Conservation (phyloP, 73 alveolate species). For the Paramecium octaurelia region DNA sequence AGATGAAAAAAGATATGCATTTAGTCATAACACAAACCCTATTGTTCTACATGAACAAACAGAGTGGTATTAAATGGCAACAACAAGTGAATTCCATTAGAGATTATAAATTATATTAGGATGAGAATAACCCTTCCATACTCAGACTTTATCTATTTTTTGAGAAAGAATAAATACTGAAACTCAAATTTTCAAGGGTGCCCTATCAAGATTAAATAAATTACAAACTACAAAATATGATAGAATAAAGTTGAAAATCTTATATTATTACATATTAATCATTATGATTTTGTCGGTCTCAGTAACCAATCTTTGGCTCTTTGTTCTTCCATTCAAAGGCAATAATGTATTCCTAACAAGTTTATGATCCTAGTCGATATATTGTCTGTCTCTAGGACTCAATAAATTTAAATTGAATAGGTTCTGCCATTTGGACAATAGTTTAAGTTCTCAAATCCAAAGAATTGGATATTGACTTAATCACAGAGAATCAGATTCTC, state of each 20-base stretch:
- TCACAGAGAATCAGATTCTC: constrained; percentile 86
- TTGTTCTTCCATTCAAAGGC: constrained; percentile 67
- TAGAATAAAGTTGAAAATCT: neutral
- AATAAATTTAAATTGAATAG: constrained; percentile 77
- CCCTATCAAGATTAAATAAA: neutral
- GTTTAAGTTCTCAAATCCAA: constrained; percentile 88
- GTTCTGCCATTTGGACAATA: constrained; percentile 84
- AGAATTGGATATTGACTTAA: constrained; percentile 56
- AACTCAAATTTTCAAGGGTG: constrained; percentile 5
- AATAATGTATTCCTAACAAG: constrained; percentile 57
- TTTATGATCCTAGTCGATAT: constrained; percentile 79
- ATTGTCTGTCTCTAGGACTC: constrained; percentile 67
- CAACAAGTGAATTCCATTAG: neutral
- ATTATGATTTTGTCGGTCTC: constrained; percentile 48
- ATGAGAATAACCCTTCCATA: neutral
- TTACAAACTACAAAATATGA: neutral
- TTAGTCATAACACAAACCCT: neutral
- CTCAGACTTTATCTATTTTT: neutral
- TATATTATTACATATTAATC: neutral
- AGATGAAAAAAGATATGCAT: neutral
- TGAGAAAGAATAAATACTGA: neutral
- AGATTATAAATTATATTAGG: neutral
- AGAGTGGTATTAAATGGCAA: constrained; percentile 21
- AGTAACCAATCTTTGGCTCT: constrained; percentile 41
- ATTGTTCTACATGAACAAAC: neutral